Base-by-base conservation (phyloP, 2,329 filamentous ascomycete species). In the Magnaporthiopsis rhizophila region DNA sequence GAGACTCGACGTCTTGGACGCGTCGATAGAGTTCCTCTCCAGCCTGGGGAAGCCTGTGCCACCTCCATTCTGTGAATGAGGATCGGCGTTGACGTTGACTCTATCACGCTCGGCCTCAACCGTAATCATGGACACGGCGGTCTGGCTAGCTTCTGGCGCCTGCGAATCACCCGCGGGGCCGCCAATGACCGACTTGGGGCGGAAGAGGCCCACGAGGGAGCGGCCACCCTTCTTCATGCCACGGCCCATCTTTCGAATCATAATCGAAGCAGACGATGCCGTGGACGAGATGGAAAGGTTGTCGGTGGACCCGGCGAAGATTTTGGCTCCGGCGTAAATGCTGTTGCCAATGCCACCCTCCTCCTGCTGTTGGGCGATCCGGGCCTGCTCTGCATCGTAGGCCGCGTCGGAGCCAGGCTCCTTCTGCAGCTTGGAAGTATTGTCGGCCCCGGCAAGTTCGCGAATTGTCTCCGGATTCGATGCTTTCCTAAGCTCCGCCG, bases 201-300 rank as follows among this genome's bases (percentile, higher is more conserved):
- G 85, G 80, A 99, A 99, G 9, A 99, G 82, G 32, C 95, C 95
- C 69, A 96, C 96, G 64, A 99, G 85, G 30, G 93, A 97, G 61
- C 93, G 86, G 24, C 89, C 90, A 62, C 92, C 89, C 77, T 95
- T 96, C 83, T 97, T 98, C 87, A 98, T 90, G n/a, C 94, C 93
- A 68, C 92, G 92, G 64, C 95, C 95, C 95, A 99, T 99, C 80
- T 99, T 99, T 63, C 95, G 88, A 69, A 99, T 90, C 91, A 96
- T 96, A 70, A 96, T 87, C 36, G 92, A 96, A 45, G 91, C 91
- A 26, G 91, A 96, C 8, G 92, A 96, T 26, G 91, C 91, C 12
- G 91, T 96, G 4, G 92, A 96, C 1, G 91, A 94, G 68, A 96
- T 92, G 18, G 92, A 96, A 59, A 99, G 78, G 69, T 98, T 98